Conservation (phyloP, 768 basidiomycete genomes). For the Galerina sulciceps region DNA sequence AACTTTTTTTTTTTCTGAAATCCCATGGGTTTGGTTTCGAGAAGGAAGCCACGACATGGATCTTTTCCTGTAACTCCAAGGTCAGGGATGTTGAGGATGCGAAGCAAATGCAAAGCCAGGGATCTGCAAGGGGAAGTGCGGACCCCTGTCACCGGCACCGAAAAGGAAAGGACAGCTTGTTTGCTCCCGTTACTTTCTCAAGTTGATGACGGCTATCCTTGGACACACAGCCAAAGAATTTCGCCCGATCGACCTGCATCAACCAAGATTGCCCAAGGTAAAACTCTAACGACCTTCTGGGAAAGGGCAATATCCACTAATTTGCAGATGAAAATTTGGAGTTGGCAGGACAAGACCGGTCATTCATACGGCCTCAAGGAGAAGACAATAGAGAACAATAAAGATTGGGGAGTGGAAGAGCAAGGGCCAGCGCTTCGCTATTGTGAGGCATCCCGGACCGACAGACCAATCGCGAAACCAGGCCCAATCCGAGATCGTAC, state of each 20-base stretch:
- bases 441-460: neutral
- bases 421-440: no score
- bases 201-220: no score
- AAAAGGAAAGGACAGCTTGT: neutral
- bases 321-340: neutral
- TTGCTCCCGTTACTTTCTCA: neutral
- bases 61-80: no score
- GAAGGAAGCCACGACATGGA: no score
- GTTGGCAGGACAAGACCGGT: neutral
- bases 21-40: no score
- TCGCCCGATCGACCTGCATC: no score
- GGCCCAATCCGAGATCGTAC: constrained; percentile 5
- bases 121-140: no score
- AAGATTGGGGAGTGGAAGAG: neutral
- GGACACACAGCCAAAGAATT: no score
- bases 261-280: neutral
- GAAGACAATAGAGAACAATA: neutral
- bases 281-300: neutral
- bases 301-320: neutral
- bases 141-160: neutral
- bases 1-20: no score
- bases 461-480: neutral
- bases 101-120: no score
- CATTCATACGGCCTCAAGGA: neutral
- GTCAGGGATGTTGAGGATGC: no score